phyloP scores from a whole-genome alignment of 2,329 filamentous ascomycete species.

The Septoria linicola region DNA sequence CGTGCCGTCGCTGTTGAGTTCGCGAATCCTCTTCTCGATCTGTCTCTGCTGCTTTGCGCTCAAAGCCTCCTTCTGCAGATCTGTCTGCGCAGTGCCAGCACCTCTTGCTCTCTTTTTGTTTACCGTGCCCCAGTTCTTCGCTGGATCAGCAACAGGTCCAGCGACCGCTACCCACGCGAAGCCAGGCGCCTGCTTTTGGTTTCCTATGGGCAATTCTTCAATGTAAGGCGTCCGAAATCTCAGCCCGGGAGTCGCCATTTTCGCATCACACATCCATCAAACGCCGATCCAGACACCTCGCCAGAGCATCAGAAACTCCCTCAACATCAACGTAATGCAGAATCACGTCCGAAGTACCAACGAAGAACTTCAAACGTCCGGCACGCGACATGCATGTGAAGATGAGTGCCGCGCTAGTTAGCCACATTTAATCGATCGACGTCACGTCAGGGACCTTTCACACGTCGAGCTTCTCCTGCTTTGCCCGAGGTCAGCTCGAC shows the following conservation, averaged over 20 bases:
- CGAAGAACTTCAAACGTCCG: too few relatives aligned
- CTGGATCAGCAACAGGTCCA: slow-evolving; percentile 56
- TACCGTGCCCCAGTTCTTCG: slow-evolving; percentile 44
- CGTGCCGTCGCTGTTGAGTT: slow-evolving; percentile 71
- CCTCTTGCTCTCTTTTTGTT: slow-evolving; percentile 69
- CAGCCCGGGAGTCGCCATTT: slow-evolving; percentile 25
- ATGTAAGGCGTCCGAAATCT: slow-evolving; percentile 64
- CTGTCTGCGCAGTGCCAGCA: slow-evolving; percentile 40
- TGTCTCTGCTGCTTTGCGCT: slow-evolving; percentile 81
- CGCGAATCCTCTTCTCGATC: slow-evolving; percentile 75
- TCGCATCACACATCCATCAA: too few relatives aligned
- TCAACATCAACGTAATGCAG: too few relatives aligned
- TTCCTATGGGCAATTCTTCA: slow-evolving; percentile 71
- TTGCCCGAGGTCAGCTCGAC: background rate
- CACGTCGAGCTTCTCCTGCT: background rate
- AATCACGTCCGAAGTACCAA: too few relatives aligned
- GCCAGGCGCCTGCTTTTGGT: slow-evolving; percentile 70
- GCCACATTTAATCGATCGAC: too few relatives aligned
- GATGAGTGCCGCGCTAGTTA: background rate
- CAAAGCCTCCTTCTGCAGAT: slow-evolving; percentile 57
- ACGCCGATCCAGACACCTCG: too few relatives aligned
- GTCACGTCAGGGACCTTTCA: too few relatives aligned
- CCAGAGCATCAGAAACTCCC: too few relatives aligned
- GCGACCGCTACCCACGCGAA: slow-evolving; percentile 90
- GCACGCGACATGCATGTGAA: background rate